These are phyloP conservation scores for Yamadazyma triangularis DNA, from an alignment of 1,139 yeast species.

Conservation along the genomic window DNA sequence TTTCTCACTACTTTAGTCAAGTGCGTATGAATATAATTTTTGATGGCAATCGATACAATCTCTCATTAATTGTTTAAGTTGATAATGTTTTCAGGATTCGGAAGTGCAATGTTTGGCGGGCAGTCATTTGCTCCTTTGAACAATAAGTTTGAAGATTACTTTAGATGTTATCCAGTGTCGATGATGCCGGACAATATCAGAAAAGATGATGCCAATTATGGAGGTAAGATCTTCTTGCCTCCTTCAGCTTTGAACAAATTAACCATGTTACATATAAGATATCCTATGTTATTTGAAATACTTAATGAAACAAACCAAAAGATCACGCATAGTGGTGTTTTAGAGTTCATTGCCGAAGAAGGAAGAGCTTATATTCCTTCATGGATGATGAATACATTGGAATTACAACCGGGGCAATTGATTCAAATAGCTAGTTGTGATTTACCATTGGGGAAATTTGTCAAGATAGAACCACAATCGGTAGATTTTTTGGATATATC, in stretches of 20 bases:
- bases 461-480: constrained; percentile 92
- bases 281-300: constrained; percentile 91
- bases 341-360: constrained; percentile 96
- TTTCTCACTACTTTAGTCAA: too few species aligned
- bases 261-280: constrained; percentile 80
- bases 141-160: constrained; percentile 65
- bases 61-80: too few species aligned
- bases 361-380: constrained; percentile 93
- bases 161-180: constrained; percentile 85
- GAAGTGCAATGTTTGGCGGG: constrained; percentile 36
- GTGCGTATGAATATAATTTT: too few species aligned
- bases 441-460: constrained; percentile 81
- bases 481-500: constrained; percentile 89
- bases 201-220: constrained; percentile 80
- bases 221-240: constrained; percentile 96
- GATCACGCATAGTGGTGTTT: constrained; percentile 85
- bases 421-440: constrained; percentile 73
- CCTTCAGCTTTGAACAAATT: constrained; percentile 87
- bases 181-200: constrained; percentile 85
- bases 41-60: too few species aligned
- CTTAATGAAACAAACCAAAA: constrained; percentile 56
- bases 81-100: constrained; percentile 49
- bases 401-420: constrained; percentile 72
- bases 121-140: constrained; percentile 27
- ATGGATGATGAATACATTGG: constrained; percentile 90